These are phyloP conservation scores for Rhizopus sp. DNA, from an alignment of 371 early-diverging fungal genomes.

Conservation along the genomic window DNA sequence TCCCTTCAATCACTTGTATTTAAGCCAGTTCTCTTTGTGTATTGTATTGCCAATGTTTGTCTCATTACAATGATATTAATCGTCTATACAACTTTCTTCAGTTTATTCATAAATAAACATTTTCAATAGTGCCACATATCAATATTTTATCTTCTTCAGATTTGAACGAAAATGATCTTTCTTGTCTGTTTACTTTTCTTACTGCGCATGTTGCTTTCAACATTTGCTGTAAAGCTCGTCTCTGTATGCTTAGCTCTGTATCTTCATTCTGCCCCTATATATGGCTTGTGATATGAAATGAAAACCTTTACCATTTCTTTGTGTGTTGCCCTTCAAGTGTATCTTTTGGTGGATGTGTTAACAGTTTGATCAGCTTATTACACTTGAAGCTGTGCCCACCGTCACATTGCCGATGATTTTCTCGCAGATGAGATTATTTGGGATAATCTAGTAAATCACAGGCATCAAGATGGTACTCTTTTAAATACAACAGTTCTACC, in stretches of 20 bases:
- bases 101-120: slow-evolving; percentile 1
- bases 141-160: slow-evolving; percentile 12
- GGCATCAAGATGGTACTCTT: slow-evolving; percentile 11
- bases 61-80: slow-evolving; percentile 1
- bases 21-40: slow-evolving; percentile 1
- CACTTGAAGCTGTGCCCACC: slow-evolving; percentile 1
- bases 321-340: slow-evolving; percentile 8
- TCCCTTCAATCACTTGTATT: not conserved
- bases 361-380: slow-evolving; percentile 10
- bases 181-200: slow-evolving; percentile 5
- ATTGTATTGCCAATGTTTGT: slow-evolving; percentile 1
- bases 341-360: slow-evolving; percentile 8
- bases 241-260: slow-evolving; percentile 4
- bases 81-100: slow-evolving; percentile 2
- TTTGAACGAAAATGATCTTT: slow-evolving; percentile 9
- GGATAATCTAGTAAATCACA: slow-evolving; percentile 6
- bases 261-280: slow-evolving; percentile 7
- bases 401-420: not conserved
- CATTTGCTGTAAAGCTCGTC: slow-evolving; percentile 2
- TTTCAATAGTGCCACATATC: slow-evolving; percentile 14
- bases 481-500: slow-evolving; percentile 3
- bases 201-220: slow-evolving; percentile 9
- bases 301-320: slow-evolving; percentile 10
- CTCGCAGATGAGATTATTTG: slow-evolving; percentile 6
- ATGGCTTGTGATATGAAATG: slow-evolving; percentile 8